Evolutionary conservation across 169 alveolate species (phyloP).

Genomic region (Plasmodium gaboni): DNA sequence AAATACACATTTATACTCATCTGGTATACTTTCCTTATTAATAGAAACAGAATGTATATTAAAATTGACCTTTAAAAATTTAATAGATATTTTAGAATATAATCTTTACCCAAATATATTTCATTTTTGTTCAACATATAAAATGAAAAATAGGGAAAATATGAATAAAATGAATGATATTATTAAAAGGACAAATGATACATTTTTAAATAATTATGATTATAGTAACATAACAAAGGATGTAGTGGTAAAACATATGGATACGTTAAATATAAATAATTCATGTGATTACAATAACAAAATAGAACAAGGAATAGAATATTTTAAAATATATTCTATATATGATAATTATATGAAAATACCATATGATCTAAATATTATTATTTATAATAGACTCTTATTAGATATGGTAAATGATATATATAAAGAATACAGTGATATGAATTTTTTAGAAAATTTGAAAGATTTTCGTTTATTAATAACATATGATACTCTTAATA

Average conservation of each 20-base stretch:
- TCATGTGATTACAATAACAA: neutral
- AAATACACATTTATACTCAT: slow-evolving; percentile 48
- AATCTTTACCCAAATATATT: slow-evolving; percentile 58
- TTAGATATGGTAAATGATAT: slow-evolving; percentile 49
- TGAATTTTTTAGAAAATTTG: slow-evolving; percentile 6
- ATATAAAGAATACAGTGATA: slow-evolving; percentile 6
- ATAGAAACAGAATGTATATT: slow-evolving; percentile 43
- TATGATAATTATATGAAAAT: slow-evolving; percentile 25
- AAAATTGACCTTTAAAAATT: slow-evolving; percentile 25
- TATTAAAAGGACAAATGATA: neutral
- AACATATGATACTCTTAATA: slow-evolving; percentile 7
- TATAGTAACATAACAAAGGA: neutral
- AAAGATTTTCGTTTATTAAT: slow-evolving; percentile 40
- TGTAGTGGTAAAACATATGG: neutral
- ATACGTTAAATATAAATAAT: neutral
- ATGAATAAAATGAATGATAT: neutral
- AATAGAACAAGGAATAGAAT: slow-evolving; percentile 1
- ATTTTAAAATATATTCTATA: neutral
- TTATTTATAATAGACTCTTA: slow-evolving; percentile 32
- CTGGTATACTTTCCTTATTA: slow-evolving; percentile 20
- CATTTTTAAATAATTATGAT: neutral
- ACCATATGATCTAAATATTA: slow-evolving; percentile 42
- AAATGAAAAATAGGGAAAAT: neutral
- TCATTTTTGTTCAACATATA: slow-evolving; percentile 15
- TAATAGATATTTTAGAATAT: slow-evolving; percentile 11